Conservation (phyloP, 345 rosid genomes). For the Eutrema japonicum region DNA sequence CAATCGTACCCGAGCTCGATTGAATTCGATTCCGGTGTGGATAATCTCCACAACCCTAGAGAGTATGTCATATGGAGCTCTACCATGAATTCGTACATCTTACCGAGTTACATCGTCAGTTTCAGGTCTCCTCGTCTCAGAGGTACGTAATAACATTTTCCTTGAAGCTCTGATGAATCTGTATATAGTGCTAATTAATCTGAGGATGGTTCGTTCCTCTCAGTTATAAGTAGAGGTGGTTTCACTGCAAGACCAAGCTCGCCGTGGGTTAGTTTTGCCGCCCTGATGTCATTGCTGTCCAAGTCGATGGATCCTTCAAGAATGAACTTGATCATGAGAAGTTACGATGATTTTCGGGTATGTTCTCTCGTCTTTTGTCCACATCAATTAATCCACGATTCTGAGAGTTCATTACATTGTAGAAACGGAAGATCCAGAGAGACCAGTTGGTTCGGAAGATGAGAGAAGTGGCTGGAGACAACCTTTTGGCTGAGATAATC, state of each 20-base stretch:
- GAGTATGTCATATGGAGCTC: constrained; percentile 71
- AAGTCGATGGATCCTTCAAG: constrained; percentile 51
- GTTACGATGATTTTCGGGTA: constrained; percentile 55
- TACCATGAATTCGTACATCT: constrained; percentile 62
- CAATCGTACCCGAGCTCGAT: constrained; percentile 61
- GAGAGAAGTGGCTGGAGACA: constrained; percentile 45
- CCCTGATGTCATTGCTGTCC: constrained; percentile 58
- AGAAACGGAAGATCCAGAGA: constrained; percentile 44
- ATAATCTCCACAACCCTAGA: constrained; percentile 49
- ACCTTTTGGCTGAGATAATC: constrained; percentile 41
- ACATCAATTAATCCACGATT: not conserved
- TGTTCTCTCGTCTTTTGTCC: not conserved
- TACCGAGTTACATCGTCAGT: constrained; percentile 64
- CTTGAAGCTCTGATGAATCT: not conserved
- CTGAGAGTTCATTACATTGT: not conserved
- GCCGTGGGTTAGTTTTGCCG: constrained; percentile 76
- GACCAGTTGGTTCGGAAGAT: constrained; percentile 37
- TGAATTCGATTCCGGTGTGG: constrained; percentile 75
- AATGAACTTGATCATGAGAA: constrained; percentile 50
- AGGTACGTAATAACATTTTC: constrained; percentile 20
- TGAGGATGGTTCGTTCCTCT: not conserved
- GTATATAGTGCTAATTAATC: not conserved
- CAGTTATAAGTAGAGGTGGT: constrained; percentile 34
- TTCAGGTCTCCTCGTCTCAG: constrained; percentile 56
- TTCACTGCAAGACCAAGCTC: constrained; percentile 50